Conservation (phyloP, 768 basidiomycete species). For the Phylloporus scabripes region DNA sequence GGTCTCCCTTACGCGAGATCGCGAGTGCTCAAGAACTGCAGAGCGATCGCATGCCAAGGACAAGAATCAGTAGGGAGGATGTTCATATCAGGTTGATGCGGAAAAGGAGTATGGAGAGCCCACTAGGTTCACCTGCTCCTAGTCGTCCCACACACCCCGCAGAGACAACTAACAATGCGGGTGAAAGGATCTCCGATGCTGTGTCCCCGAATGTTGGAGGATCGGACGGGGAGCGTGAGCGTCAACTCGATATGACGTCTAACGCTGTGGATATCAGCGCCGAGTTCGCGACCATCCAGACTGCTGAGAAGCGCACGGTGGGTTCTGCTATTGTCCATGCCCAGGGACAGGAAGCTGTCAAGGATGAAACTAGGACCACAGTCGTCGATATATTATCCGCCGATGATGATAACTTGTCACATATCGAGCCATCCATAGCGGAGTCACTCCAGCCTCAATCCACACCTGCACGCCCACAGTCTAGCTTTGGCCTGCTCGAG, state of each 20-base stretch:
- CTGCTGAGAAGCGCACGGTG: slow-evolving; percentile 39
- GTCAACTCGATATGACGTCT: slow-evolving; percentile 37
- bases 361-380: neutral
- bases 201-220: neutral
- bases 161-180: neutral
- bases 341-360: neutral
- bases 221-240: slow-evolving; percentile 23
- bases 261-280: slow-evolving; percentile 36
- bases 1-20: slow-evolving; percentile 25
- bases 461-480: slow-evolving; percentile 5
- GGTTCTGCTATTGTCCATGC: slow-evolving; percentile 6
- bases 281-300: slow-evolving; percentile 47
- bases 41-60: slow-evolving; percentile 25
- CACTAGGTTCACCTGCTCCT: slow-evolving; percentile 22
- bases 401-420: neutral
- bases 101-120: slow-evolving; percentile 42
- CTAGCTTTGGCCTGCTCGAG: slow-evolving; percentile 18
- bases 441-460: slow-evolving; percentile 9
- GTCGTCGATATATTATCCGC: neutral
- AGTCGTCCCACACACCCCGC: slow-evolving; percentile 7
- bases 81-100: slow-evolving; percentile 45
- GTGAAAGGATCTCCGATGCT: neutral
- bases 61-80: slow-evolving; percentile 50
- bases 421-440: neutral
- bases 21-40: slow-evolving; percentile 20